Evolutionary conservation across 2,329 filamentous ascomycete species (phyloP), one percentile per base, ranked within the genome.

Genomic region (Fusarium neocosmosporiellum): DNA sequence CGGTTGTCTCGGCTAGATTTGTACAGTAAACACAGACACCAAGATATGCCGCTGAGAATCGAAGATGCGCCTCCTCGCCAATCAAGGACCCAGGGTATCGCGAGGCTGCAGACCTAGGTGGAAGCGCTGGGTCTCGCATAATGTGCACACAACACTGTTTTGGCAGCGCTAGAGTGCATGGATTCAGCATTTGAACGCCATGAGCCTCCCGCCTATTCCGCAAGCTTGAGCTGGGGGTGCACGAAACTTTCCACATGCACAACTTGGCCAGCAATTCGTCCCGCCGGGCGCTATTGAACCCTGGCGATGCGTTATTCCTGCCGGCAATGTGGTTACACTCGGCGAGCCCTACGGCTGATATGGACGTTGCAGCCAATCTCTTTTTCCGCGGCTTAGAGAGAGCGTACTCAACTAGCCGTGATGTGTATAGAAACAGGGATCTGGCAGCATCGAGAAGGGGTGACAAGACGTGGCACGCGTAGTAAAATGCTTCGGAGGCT

Each of bases 361-460:
- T 90, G 67, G 95, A 93, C 74, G 86, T 97, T 8, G 94, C 94
- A 1, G 91, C 97, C 18, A 97, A 98, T 79, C 88, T 96, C 31
- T 98, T 98, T 84, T 98, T 97, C 83, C 90, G 91, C 48, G 92
- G 91, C 69, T 84, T 96, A 11, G 84, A 90, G 4, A 84, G 80
- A 4, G 90, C n/a, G n/a, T 96, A 96, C 79, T 90, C 94, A 1
- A 81, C 87, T 1, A 94, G 95, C 1, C 88, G 91, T 72, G 95
- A 98, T 79, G 92, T 97, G 0, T 98, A 98, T 78, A 95, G 94
- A 2, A 98, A 97, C 78, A 87, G 94, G 39, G 95, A 98, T 81
- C 81, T 98, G 57, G 92, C 92, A 41, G 93, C 92, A 1, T 97
- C 78, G 94, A 97, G 79, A 94, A 93, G 76, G 93, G 92, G 0